phyloP scores from a whole-genome alignment of 2,329 filamentous ascomycete species.

The Phaeoacremonium minimum region DNA sequence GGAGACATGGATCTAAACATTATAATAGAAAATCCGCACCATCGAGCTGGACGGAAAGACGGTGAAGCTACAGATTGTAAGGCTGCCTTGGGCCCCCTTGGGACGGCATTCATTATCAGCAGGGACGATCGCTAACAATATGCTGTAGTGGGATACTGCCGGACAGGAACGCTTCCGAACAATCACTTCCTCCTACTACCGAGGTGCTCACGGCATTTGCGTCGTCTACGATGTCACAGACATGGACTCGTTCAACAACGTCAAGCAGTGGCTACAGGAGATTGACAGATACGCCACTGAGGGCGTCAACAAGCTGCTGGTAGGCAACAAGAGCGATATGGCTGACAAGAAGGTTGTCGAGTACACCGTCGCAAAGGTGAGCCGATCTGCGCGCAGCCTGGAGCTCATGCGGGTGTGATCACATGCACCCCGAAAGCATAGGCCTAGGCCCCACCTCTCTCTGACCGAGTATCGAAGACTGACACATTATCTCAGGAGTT shows the following conservation, averaged over 20 bases:
- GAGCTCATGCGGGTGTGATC: not conserved
- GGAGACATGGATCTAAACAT: no score
- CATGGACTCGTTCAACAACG: conserved; percentile 99
- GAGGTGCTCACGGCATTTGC: conserved; percentile 97
- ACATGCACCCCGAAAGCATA: not conserved
- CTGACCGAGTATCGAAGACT: no score
- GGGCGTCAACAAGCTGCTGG: conserved; percentile 98
- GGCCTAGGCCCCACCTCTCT: not conserved
- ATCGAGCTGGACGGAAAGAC: conserved; percentile 99
- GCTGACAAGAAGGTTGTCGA: conserved; percentile 99
- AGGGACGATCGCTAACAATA: conserved; percentile 20
- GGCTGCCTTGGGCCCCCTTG: conserved; percentile 24
- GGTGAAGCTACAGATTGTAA: conserved; percentile 98
- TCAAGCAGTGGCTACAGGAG: conserved; percentile 99
- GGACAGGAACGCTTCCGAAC: conserved; percentile 99
- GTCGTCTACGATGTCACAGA: conserved; percentile 99
- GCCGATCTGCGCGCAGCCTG: not conserved
- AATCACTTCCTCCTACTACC: conserved; percentile 99
- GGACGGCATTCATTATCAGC: not conserved
- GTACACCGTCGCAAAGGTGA: conserved; percentile 98
- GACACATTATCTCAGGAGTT: conserved; percentile 74
- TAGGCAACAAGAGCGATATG: conserved; percentile 99
- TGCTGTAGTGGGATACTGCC: conserved; percentile 88
- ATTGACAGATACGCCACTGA: conserved; percentile 99
- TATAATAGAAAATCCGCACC: conserved; percentile 95